Evolutionary conservation across 2,329 filamentous ascomycete genomes (phyloP), one percentile per base, ranked within the genome.

Genomic region (Samsoniella hepiali): DNA sequence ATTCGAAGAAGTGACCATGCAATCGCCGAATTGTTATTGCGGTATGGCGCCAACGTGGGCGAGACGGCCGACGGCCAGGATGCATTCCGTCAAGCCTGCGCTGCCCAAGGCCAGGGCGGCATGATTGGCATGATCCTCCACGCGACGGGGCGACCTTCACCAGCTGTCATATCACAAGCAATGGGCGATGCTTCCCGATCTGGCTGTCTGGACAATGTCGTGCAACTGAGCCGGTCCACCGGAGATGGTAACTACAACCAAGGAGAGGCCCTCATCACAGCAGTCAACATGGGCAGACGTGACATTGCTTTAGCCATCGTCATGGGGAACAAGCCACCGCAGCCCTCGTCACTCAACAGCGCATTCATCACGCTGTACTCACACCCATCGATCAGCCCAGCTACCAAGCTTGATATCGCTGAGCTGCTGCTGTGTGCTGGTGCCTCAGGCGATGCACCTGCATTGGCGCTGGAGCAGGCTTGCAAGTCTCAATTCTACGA

Each of bases 381-480:
- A 1, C 78, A 81, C 56, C 69, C 78, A 2, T 77, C 78, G 2
- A 75, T 84, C 22, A 77, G 76, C 6, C 79, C 81, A 0, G 77
- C 79, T 36, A 78, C 81, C 38, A 85, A 83, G 68, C 72, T 83
- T 49, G 77, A 78, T 2, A 74, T 88, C 65, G 76, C 82, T 0
- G 84, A 88, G 68, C 73, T 85, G 3, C 69, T 88, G 1, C 75
- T 88, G 1, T 86, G 84, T 60, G 84, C 82, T 1, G 85, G 85
- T 0, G 84, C 84, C 1, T 74, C 77, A 13, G 85, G 85, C 1
- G 79, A 83, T 15, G 73, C 77, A 1, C 72, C 84, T 1, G 78
- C 82, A 0, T 72, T 75, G 36, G 82, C 81, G 0, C 73, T 87
- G 1, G 72, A 81, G 7, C 74, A 80, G 38, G 81, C 84, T 0